Conservation (phyloP, 2,329 filamentous ascomycete species). For the Paecilomyces niveus region DNA sequence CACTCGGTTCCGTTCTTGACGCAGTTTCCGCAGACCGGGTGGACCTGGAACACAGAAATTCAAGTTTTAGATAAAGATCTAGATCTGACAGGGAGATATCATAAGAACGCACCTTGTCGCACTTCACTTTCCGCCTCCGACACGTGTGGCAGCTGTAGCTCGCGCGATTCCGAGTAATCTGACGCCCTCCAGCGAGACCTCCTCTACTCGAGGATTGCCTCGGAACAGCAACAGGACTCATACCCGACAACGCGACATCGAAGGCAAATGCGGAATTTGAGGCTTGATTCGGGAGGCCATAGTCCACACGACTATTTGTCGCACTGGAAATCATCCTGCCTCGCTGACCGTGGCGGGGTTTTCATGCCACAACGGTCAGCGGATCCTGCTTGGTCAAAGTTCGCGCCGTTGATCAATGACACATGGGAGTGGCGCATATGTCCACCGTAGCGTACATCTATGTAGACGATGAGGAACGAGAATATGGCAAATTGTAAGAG, state of each 20-base stretch:
- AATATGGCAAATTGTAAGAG: background rate
- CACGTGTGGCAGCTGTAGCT: slow-evolving; percentile 38
- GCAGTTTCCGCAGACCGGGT: slow-evolving; percentile 41
- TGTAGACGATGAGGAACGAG: background rate
- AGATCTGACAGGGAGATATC: background rate
- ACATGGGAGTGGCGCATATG: background rate
- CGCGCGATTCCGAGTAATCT: slow-evolving; percentile 41
- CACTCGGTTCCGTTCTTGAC: slow-evolving; percentile 37
- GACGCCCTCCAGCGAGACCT: slow-evolving; percentile 24
- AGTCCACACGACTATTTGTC: slow-evolving; percentile 7
- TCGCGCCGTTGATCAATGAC: background rate
- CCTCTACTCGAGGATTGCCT: background rate
- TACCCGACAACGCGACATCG: slow-evolving; percentile 1
- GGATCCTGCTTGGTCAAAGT: background rate
- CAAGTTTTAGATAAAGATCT: background rate
- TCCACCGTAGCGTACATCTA: background rate
- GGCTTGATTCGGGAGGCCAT: slow-evolving; percentile 6
- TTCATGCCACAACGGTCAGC: slow-evolving; percentile 10
- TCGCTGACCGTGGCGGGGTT: slow-evolving; percentile 14
- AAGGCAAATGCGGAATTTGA: slow-evolving; percentile 5
- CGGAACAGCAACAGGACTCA: background rate
- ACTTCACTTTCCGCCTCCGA: background rate
- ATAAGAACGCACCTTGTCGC: slow-evolving; percentile 7
- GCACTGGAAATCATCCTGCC: slow-evolving; percentile 14
- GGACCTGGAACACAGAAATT: slow-evolving; percentile 20